Base-by-base conservation (phyloP, 164 flowering plant species). In the Houttuynia cordata region DNA sequence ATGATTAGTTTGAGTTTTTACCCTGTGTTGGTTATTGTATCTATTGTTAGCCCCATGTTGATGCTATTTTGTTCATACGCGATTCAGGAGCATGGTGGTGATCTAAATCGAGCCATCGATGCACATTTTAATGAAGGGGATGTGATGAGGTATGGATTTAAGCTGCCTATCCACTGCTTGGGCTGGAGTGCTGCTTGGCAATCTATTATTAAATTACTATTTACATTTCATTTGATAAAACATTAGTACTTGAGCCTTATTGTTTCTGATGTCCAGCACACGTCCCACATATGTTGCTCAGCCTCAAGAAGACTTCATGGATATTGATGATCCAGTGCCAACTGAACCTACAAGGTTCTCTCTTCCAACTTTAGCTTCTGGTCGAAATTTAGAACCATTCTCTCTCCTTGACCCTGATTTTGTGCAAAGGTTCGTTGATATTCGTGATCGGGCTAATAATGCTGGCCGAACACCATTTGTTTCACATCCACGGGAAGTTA, bases 21-120 rank as follows among this genome's bases (percentile, higher is more conserved):
- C 37, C 37, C 37, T 2, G 4, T 30, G 6, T 30, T 30, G 37
- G 2, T 30, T 30, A 6, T 30, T 30, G 37, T 30, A 30, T n/a
- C n/a, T n/a, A 30, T 30, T 30, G 37, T 30, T 30, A 2, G 2
- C 6, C 37, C 37, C 6, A 30, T 30, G 6, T 6, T 30, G 2
- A 30, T 30, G 37, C 37, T 30, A n/a, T n/a, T n/a, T n/a, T n/a
- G n/a, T n/a, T n/a, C n/a, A n/a, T n/a, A n/a, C n/a, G n/a, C n/a
- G n/a, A 12, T 45, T 7, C 79, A 89, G 96, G 95, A 79, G 70
- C 87, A 83, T 76, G 83, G 75, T 25, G 93, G 96, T 10, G 79
- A 89, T 79, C 91, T 92, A 64, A 89, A 86, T 75, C 84, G 73
- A 74, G 98, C 98, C 60, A 82, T 92, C 50, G 83, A 92, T 81